Evolutionary conservation across 1,284 basidiomycete genomes (phyloP).

Genomic region (Coniferiporia weirii): DNA sequence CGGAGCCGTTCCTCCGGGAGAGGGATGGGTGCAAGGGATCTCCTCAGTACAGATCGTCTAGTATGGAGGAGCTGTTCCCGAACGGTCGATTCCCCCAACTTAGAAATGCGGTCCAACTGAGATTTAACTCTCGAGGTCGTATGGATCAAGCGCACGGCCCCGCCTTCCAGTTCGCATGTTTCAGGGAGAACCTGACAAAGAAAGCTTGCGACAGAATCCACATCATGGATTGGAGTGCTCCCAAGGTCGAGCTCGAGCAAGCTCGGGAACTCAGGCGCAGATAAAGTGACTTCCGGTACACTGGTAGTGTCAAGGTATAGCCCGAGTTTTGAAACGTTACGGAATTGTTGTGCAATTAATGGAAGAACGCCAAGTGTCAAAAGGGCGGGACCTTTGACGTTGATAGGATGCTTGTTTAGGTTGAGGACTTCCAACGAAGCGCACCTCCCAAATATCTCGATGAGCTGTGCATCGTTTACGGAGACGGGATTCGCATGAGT

Average conservation of each 20-base stretch:
- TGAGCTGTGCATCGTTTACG: not conserved
- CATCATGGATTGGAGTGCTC: not conserved
- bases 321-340: not conserved
- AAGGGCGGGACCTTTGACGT: not conserved
- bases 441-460: not conserved
- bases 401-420: not conserved
- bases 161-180: not conserved
- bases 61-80: not conserved
- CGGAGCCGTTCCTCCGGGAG: not conserved
- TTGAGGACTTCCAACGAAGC: not conserved
- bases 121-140: not conserved
- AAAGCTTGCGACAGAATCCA: not conserved
- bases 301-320: not conserved
- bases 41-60: not conserved
- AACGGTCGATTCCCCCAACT: not conserved
- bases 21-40: not conserved
- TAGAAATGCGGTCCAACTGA: not conserved
- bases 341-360: not conserved
- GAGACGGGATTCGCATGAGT: not conserved
- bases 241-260: not conserved
- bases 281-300: not conserved
- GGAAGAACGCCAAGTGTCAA: not conserved
- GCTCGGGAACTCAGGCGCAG: not conserved
- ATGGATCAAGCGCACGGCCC: not conserved
- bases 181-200: not conserved